Evolutionary conservation across 352 stramenopile genomes (phyloP), one percentile per base, ranked within the genome.

Genomic region (Peronospora tabacina): DNA sequence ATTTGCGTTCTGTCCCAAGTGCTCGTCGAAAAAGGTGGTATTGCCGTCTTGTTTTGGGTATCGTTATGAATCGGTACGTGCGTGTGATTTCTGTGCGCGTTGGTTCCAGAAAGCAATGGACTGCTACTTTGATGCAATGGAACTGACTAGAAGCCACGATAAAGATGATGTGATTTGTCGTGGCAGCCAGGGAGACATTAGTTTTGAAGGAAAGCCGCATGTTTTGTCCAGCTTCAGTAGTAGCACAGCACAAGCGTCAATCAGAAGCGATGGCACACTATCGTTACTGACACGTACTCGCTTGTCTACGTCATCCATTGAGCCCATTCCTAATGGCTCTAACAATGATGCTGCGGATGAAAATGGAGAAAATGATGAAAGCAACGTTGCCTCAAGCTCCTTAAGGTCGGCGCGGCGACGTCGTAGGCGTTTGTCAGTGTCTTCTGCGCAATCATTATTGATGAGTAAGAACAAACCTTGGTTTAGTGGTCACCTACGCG

Each of bases 31-130:
- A 22, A 69, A 70, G 15, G 58, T 85, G 33, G 44, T 83, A 16
- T 49, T 91, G 40, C 80, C 76, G 5, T 57, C 55, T 19, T 56
- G 60, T 53, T 90, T 88, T 62, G 79, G 76, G 7, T 71, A 75
- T 43, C 55, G 58, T 6, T 55, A 85, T 30, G 58, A 74, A 2
- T 44, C 68, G 0, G 62, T 85, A 37, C 72, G 75, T 2, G 65
- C 77, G 0, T 90, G 79, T 49, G 72, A 88, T 28, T 43, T 63
- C 16, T 90, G 79, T 56, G 56, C 56, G 0, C 30, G 30, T n/a
- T 88, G 74, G 76, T 77, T 90, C 16, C 76, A 88, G 45, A 72
- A 68, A 26, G 74, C 79, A 16, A 53, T 87, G 28, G 76, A 88
- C 37, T 58, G 53, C 12, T 85, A 85, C 24, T 85, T 88, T 58